Conservation (phyloP, 768 basidiomycete species). For the Cystofilobasidium capitatum region DNA sequence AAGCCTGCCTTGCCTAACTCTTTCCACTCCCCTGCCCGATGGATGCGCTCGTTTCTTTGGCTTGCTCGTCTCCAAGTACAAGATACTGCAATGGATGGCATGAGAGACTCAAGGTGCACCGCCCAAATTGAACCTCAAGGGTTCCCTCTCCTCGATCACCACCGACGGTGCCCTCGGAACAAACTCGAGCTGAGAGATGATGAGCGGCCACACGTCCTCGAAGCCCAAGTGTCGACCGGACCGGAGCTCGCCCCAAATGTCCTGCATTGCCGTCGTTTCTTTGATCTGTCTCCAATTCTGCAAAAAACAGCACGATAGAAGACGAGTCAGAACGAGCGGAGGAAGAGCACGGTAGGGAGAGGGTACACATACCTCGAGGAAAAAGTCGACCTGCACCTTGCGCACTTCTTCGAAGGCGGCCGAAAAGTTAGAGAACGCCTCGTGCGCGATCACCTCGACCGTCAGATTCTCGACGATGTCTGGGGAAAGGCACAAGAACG, state of each 20-base stretch:
- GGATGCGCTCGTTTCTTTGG: too few species aligned
- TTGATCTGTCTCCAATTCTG: conserved; percentile 75
- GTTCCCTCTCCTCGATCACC: too few species aligned
- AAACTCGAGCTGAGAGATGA: conserved; percentile 24
- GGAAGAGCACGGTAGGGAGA: background rate
- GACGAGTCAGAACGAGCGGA: background rate
- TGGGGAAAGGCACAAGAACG: background rate
- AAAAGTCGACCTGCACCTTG: conserved; percentile 46
- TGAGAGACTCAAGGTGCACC: too few species aligned
- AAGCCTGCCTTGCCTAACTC: too few species aligned
- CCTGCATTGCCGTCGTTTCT: conserved; percentile 68
- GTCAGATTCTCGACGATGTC: conserved; percentile 65
- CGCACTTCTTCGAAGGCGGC: conserved; percentile 71
- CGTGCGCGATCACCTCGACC: conserved; percentile 70
- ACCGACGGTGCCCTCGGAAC: background rate
- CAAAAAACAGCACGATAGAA: conserved; percentile 53
- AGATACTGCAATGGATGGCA: too few species aligned
- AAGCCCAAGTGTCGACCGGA: conserved; percentile 58
- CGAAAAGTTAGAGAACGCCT: conserved; percentile 76
- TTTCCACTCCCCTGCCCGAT: too few species aligned
- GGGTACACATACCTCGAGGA: conserved; percentile 29
- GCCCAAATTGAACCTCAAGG: too few species aligned
- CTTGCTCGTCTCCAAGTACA: too few species aligned
- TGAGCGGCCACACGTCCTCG: conserved; percentile 26
- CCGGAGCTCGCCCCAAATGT: conserved; percentile 52